Evolutionary conservation across 78 protist species (phyloP).

Genomic region (Tieghemostelium lacteum): DNA sequence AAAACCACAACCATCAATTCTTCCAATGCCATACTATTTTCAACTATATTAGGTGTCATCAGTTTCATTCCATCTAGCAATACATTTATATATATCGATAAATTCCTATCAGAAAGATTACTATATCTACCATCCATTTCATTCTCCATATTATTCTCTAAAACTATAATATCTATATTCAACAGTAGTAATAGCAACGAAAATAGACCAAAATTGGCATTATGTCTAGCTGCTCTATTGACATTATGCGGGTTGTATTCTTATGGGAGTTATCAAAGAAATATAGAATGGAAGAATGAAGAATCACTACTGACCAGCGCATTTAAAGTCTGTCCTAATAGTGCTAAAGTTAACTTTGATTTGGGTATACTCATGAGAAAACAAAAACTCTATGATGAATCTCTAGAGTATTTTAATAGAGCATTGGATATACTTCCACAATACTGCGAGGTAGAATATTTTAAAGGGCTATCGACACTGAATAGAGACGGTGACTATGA

Average conservation of each 20-base stretch:
- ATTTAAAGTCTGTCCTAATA: conserved; percentile 30
- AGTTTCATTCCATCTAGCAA: conserved; percentile 26
- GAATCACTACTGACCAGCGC: neutral
- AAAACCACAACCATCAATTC: neutral
- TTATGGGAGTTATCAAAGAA: conserved; percentile 9
- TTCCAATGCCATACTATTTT: neutral
- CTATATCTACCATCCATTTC: conserved; percentile 66
- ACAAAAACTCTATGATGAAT: neutral
- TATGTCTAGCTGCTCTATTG: neutral
- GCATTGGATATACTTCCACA: conserved; percentile 32
- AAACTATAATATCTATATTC: too few species aligned
- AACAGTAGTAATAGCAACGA: neutral
- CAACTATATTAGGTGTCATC: neutral
- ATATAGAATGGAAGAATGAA: conserved; percentile 37
- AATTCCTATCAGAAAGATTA: conserved; percentile 26
- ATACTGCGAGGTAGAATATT: conserved; percentile 26
- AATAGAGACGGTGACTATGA: conserved; percentile 7
- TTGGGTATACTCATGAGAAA: conserved; percentile 13
- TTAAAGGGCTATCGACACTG: neutral
- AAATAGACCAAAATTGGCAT: neutral
- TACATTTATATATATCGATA: conserved; percentile 30
- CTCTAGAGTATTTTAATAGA: conserved; percentile 1
- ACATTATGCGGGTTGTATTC: conserved; percentile 4
- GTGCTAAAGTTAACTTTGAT: conserved; percentile 51
- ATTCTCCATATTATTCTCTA: conserved; percentile 35